Base-by-base conservation (phyloP, 768 basidiomycete genomes). In the Phanerochaete sordida region DNA sequence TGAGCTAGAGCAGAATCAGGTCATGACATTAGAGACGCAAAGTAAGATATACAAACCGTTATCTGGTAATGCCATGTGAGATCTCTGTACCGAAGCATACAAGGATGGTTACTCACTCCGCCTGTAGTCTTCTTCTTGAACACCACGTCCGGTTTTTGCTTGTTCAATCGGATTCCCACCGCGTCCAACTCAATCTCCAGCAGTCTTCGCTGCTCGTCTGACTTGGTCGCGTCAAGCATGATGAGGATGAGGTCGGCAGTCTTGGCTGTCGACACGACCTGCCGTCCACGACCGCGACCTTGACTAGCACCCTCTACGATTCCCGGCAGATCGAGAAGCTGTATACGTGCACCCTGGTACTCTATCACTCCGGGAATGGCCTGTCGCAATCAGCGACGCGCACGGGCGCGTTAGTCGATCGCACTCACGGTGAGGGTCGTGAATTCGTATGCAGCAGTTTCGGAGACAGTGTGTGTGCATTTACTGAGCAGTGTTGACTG, bases 331-430 rank as follows among this genome's bases (percentile, higher is more conserved):
- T 98, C 95, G 16, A 98, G 83, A 46, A 98, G 81, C 71, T 99
- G 97, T 58, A 98, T 95, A 45, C 93, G 83, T 2, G 89, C 88
- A 28, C 97, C 97, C 72, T 96, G 87, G 72, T 98, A 91, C 68
- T 98, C 95, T 19, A 98, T 85, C 2, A 98, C 97, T 51, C 97
- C 97, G 35, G 97, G 96, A 62, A 99, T 98, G 11, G 97, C 96
- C 86, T 92, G 52, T 30, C 37, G 15, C 26, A 24, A 57, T 24
- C 44, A 27, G n/a, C 28, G 24, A 26, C 21, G 33, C 31, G 19
- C 19, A 19, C 11, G 11, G 19, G 19, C 19, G 4, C 19, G 11
- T 43, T 19, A 4, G 39, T 16, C 11, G 26, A 26, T 7, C 33
- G 13, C 13, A 70, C 81, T 64, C 66, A 89, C 91, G 11, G 91